phyloP scores from a whole-genome alignment of 176 grass and related monocot genomes.

The Typha latifolia region DNA sequence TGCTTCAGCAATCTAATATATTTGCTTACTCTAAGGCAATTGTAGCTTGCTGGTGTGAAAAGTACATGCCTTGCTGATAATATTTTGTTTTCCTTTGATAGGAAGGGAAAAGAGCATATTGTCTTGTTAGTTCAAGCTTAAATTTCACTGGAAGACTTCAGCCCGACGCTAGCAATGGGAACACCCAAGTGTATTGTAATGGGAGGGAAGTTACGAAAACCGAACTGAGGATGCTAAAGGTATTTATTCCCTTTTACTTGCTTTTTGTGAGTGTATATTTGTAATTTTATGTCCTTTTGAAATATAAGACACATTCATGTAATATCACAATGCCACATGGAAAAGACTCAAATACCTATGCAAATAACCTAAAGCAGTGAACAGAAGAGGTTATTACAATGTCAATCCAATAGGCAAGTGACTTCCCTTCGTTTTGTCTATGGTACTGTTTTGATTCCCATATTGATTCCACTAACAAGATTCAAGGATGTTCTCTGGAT shows the following conservation, averaged over 20 bases:
- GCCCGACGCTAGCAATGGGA: slow-evolving; percentile 70
- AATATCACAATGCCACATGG: no score
- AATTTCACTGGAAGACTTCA: slow-evolving; percentile 86
- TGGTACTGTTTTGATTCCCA: no score
- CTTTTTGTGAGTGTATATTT: no score
- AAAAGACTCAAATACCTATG: no score
- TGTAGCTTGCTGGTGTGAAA: not conserved
- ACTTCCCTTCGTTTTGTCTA: no score
- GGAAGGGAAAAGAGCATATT: slow-evolving; percentile 79
- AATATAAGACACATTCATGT: not conserved
- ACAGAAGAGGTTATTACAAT: no score
- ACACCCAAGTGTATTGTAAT: slow-evolving; percentile 76
- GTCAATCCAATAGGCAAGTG: no score
- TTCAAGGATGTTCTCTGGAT: no score
- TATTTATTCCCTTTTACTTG: slow-evolving; percentile 8
- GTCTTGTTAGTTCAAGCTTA: slow-evolving; percentile 60
- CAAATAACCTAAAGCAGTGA: no score
- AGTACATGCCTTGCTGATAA: not conserved
- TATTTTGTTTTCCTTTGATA: slow-evolving; percentile 19
- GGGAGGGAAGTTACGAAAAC: slow-evolving; percentile 86
- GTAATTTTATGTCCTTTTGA: not conserved
- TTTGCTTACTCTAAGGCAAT: not conserved
- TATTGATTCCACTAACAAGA: no score
- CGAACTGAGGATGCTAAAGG: slow-evolving; percentile 69
- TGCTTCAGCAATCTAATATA: not conserved